Base-by-base conservation (phyloP, 495 filamentous ascomycete species). In the Neurospora sp. region DNA sequence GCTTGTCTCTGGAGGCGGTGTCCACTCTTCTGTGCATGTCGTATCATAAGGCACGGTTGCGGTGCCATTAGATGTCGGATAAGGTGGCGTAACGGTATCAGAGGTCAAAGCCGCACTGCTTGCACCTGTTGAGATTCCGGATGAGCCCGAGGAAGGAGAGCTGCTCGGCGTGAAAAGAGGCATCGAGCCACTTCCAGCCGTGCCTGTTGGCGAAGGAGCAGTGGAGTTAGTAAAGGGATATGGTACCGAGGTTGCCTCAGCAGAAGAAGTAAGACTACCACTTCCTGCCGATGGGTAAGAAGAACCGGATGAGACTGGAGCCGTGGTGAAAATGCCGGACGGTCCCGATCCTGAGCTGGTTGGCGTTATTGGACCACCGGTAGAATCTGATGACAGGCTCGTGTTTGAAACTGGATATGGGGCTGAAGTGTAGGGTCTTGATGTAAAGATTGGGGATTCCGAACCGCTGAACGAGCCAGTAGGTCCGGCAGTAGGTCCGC, bases 141-240 rank as follows among this genome's bases (percentile, higher is more conserved):
- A 71, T 38, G 70, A 14, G 70, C 44, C 42, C 31, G 42, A 68
- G 44, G 44, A 39, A 20, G 12, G 31, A 53, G 53, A 68, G 70
- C 44, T 31, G 46, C 68, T 61, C 31, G 38, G 14, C 22, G 53
- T 61, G 53, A 31, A 61, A 61, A 31, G 53, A 61, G 53, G 22
- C 53, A 31, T 31, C 22, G 53, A 61, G 22, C 22, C 22, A 61
- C 53, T 31, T 61, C 22, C 53, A 61, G 11, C 53, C 22, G 53
- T 61, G 53, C 53, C 53, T 61, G 53, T 61, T 16, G 53, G 12
- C 5, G 22, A 31, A 31, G 53, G 53, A 61, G 22, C 53, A 61
- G 75, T 78, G 27, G 77, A 78, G 46, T 80, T 80, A n/a, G 48
- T 41, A 10, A 73, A 59, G 2, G 77, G 73, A 71, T 75, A 78